Conservation (phyloP, 306 rosid genomes). For the Albizia julibrissin region DNA sequence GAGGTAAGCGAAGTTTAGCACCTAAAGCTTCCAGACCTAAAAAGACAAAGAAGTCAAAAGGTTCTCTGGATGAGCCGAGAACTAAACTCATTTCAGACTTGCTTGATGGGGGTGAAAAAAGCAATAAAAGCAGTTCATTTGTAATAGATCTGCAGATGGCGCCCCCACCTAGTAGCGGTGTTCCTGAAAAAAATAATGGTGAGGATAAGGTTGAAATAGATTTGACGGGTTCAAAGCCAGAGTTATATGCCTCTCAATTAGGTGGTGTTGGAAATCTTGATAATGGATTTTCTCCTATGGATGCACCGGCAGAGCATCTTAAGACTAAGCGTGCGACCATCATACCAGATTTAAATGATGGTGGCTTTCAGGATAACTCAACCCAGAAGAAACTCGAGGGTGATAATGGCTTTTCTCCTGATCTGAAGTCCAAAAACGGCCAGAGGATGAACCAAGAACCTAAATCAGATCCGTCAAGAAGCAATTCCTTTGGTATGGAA, state of each 20-base stretch:
- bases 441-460: conserved; percentile 45
- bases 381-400: conserved; percentile 37
- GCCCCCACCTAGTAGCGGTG: conserved; percentile 22
- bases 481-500: conserved; percentile 30
- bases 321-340: conserved; percentile 27
- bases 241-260: conserved; percentile 11
- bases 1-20: conserved; percentile 11
- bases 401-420: conserved; percentile 37
- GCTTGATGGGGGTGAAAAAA: conserved; percentile 16
- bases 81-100: conserved; percentile 23
- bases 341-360: conserved; percentile 78
- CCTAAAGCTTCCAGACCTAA: conserved; percentile 36
- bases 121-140: conserved; percentile 38
- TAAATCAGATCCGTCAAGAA: conserved; percentile 28
- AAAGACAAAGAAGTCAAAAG: conserved; percentile 47
- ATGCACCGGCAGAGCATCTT: conserved; percentile 28
- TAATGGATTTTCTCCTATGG: background rate
- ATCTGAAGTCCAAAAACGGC: conserved; percentile 38
- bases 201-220: conserved; percentile 28
- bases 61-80: conserved; percentile 13
- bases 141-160: conserved; percentile 47
- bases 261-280: conserved; percentile 21
- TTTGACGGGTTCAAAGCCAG: conserved; percentile 31
- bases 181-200: conserved; percentile 22
- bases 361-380: conserved; percentile 41